These are phyloP conservation scores for Macrophomina phaseolina DNA, from an alignment of 2,329 filamentous ascomycete genomes.

Conservation along the genomic window DNA sequence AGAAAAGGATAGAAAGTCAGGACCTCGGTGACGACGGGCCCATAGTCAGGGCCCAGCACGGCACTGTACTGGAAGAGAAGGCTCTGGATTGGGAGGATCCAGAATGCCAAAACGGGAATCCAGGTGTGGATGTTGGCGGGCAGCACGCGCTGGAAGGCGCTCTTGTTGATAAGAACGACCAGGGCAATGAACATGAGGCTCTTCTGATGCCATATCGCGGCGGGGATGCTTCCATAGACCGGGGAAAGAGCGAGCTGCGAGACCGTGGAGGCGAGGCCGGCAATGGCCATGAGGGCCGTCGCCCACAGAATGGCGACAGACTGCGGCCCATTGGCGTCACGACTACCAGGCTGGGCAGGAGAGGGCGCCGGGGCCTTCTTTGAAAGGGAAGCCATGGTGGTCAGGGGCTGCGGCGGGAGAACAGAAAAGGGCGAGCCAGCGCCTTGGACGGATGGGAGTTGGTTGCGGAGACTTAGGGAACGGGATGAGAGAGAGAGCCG, in stretches of 20 bases:
- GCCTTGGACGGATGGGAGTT: neutral
- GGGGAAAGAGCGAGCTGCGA: constrained; percentile 81
- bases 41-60: constrained; percentile 69
- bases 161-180: constrained; percentile 72
- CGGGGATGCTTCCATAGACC: constrained; percentile 84
- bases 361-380: neutral
- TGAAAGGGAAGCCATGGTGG: constrained; percentile 10
- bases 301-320: constrained; percentile 38
- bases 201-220: constrained; percentile 72
- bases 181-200: constrained; percentile 70
- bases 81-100: constrained; percentile 75
- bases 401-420: neutral
- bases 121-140: constrained; percentile 57
- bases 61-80: constrained; percentile 71
- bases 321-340: neutral
- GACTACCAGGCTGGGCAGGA: neutral
- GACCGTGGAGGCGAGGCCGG: constrained; percentile 70
- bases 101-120: constrained; percentile 76
- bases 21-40: constrained; percentile 76
- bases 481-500: constrained; percentile 17
- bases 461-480: neutral
- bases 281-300: constrained; percentile 57
- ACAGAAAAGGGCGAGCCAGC: constrained; percentile 14
- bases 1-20: constrained; percentile 68
- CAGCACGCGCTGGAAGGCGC: constrained; percentile 59